Evolutionary conservation across 176 grass and related monocot species (phyloP), one percentile per base, ranked within the genome.

Genomic region (Oryza meridionalis): DNA sequence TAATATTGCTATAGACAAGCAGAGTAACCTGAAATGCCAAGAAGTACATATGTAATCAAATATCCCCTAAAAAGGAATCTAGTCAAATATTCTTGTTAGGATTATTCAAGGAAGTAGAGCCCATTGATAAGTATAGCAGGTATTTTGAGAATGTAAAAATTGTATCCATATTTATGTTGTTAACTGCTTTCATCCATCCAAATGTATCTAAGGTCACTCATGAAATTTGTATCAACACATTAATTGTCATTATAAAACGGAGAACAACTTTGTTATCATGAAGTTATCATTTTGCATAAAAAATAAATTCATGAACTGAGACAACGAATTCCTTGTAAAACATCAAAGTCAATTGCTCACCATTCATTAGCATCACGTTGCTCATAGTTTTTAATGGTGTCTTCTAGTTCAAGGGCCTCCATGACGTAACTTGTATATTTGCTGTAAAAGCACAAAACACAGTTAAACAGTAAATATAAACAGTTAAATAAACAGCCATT

Each of bases 391-490:
- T 89, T 95, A 75, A 93, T 82, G 9, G 89, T 98, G 73, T 98
- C 95, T 83, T 98, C 95, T 55, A 98, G 87, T 43, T 95, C 87
- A 74, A 98, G 91, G 33, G 95, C 95, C 90, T 98, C 92, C 86
- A 95, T 83, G 44, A 95, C 89, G 70, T 86, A 94, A 67, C 38
- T 91, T 69, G 88, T 93, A 88, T 98, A 98, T 85, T 96, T 87
- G 82, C 94, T 97, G 82, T n/a, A 88, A 29, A 75, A 81, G 13
- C 59, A 65, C 0, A 58, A 16, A 64, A 9, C 46, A 76, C 27
- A 51, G 21, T 75, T 70, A 40, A 85, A 79, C 29, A 81, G 16
- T n/a, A 64, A 24, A 72, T 8, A 63, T 6, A 6, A 79, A 14
- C 11, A 59, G 44, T 40, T 65, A 73, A 51, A n/a, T 66, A 50